Conservation (phyloP, 257 asterid genomes). For the Capsicum baccatum region DNA sequence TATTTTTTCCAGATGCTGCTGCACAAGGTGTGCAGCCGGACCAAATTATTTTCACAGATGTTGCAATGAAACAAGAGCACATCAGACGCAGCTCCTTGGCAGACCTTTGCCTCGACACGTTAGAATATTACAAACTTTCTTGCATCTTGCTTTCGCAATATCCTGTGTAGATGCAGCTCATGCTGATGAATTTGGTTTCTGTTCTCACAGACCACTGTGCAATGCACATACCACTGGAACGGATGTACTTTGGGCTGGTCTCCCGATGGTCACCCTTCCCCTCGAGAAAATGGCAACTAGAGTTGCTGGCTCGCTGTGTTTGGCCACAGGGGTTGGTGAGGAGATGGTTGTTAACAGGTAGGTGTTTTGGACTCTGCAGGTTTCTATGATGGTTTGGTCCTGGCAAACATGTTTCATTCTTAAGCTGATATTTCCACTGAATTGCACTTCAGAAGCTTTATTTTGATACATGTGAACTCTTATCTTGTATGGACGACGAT, state of each 20-base stretch:
- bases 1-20: slow-evolving; percentile 72
- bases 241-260: slow-evolving; percentile 99
- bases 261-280: slow-evolving; percentile 94
- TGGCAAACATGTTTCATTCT: slow-evolving; percentile 21
- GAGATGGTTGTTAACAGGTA: slow-evolving; percentile 95
- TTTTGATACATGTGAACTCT: neutral
- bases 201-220: slow-evolving; percentile 82
- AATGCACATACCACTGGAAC: slow-evolving; percentile 99
- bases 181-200: neutral
- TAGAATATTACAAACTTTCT: slow-evolving; percentile 33
- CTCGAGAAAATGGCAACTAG: slow-evolving; percentile 99
- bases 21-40: slow-evolving; percentile 96
- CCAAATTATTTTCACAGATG: slow-evolving; percentile 94
- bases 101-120: slow-evolving; percentile 95
- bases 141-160: slow-evolving; percentile 32
- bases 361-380: slow-evolving; percentile 28
- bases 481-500: neutral
- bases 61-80: slow-evolving; percentile 98
- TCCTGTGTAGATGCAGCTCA: neutral
- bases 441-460: neutral
- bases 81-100: slow-evolving; percentile 95
- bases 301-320: slow-evolving; percentile 98
- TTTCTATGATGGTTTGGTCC: neutral
- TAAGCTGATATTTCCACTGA: slow-evolving; percentile 2
- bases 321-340: slow-evolving; percentile 97